Evolutionary conservation across 1,139 yeast genomes (phyloP).

Genomic region (Saccharomycopsis crataegensis): DNA sequence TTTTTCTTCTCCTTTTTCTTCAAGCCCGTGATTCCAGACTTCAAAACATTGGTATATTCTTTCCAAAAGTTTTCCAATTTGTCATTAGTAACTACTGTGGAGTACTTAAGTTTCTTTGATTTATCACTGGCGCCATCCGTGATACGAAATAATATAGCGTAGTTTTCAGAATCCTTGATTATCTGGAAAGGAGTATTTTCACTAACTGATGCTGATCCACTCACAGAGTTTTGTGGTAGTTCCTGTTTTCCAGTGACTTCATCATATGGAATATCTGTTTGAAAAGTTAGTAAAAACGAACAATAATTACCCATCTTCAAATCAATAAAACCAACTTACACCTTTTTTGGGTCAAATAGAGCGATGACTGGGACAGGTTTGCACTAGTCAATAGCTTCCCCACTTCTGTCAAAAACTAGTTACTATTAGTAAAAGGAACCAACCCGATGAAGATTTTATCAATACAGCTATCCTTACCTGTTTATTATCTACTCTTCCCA

Average conservation of each 20-base stretch:
- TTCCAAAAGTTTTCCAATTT: slow-evolving; percentile 62
- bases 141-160: slow-evolving; percentile 48
- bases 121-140: slow-evolving; percentile 51
- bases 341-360: slow-evolving; percentile 19
- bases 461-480: not conserved
- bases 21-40: slow-evolving; percentile 53
- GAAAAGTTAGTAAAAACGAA: not conserved
- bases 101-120: slow-evolving; percentile 42
- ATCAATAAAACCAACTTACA: slow-evolving; percentile 1
- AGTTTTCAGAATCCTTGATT: slow-evolving; percentile 24
- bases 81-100: slow-evolving; percentile 56
- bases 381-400: not conserved
- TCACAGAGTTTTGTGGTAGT: not conserved
- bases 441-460: not conserved
- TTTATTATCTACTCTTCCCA: slow-evolving; percentile 5
- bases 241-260: slow-evolving; percentile 10
- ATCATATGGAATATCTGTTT: slow-evolving; percentile 10
- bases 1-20: slow-evolving; percentile 60
- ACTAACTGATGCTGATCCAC: not conserved
- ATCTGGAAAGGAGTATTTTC: not conserved
- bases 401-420: slow-evolving; percentile 4
- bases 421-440: not conserved
- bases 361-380: slow-evolving; percentile 4
- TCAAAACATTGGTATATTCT: slow-evolving; percentile 56
- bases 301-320: not conserved